Evolutionary conservation across 768 basidiomycete genomes (phyloP).

Genomic region (Tremella mesenterica): DNA sequence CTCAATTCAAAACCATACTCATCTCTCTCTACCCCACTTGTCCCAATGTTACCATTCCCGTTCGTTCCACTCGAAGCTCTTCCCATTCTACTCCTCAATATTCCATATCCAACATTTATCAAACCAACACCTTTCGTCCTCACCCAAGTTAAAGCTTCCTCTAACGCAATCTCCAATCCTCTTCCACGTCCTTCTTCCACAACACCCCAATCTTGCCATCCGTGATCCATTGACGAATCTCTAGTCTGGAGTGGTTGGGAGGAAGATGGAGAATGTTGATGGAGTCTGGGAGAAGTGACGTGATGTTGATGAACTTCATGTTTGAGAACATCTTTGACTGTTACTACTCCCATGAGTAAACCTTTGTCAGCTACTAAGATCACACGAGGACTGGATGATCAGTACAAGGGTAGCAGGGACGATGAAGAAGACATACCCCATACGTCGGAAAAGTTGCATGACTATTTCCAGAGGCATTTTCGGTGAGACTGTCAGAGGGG

Average conservation of each 20-base stretch:
- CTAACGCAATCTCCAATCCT: slow-evolving; percentile 32
- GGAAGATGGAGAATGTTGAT: slow-evolving; percentile 6
- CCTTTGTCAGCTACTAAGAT: slow-evolving; percentile 88
- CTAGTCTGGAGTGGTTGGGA: slow-evolving; percentile 2
- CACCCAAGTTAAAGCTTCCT: slow-evolving; percentile 30
- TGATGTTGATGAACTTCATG: slow-evolving; percentile 54
- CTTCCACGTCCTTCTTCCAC: slow-evolving; percentile 14
- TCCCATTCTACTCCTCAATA: background rate
- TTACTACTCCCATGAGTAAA: slow-evolving; percentile 70
- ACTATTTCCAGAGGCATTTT: slow-evolving; percentile 90
- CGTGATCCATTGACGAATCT: slow-evolving; percentile 12
- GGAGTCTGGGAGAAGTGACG: too few relatives aligned
- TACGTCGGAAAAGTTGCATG: slow-evolving; percentile 92
- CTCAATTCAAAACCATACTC: slow-evolving; percentile 3
- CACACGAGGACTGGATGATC: slow-evolving; percentile 72
- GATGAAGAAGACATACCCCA: slow-evolving; percentile 63
- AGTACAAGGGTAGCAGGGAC: slow-evolving; percentile 8
- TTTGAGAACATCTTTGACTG: slow-evolving; percentile 89
- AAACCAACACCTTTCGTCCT: slow-evolving; percentile 4
- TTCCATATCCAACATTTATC: background rate
- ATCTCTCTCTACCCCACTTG: slow-evolving; percentile 1
- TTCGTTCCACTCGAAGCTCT: slow-evolving; percentile 2
- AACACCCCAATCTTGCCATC: slow-evolving; percentile 23
- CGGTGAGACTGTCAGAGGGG: slow-evolving; percentile 83
- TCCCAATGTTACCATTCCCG: too few relatives aligned